Percentiles rank a stretch among this genome's conserved stretches.
phyloP scores from a whole-genome alignment of 352 stramenopile genomes.

The Thalassiosira mediterranea region DNA sequence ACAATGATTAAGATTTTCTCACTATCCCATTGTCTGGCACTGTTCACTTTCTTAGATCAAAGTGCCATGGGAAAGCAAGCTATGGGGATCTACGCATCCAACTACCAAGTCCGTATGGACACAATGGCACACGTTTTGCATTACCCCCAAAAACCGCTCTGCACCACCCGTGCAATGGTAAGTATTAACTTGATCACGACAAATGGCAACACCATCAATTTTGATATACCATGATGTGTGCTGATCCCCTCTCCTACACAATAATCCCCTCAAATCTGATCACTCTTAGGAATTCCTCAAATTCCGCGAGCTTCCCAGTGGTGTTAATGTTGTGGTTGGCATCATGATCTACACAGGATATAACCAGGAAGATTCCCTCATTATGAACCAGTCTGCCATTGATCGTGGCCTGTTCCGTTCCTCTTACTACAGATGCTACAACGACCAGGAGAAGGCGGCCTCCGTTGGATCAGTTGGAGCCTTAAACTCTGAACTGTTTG shows the following conservation, averaged over 20 bases:
- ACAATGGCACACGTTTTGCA: slow-evolving; percentile 99
- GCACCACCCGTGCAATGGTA: slow-evolving; percentile 98
- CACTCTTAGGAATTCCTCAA: too few species aligned
- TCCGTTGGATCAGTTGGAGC: slow-evolving; percentile 71
- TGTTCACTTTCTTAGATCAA: too few species aligned
- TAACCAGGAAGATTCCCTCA: slow-evolving; percentile 99
- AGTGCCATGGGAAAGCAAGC: slow-evolving; percentile 99
- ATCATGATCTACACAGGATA: slow-evolving; percentile 96
- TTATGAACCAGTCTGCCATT: slow-evolving; percentile 99
- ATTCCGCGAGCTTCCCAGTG: slow-evolving; percentile 96
- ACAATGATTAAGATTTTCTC: not conserved
- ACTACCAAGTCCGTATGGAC: slow-evolving; percentile 99
- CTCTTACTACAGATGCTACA: slow-evolving; percentile 99
- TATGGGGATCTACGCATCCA: slow-evolving; percentile 99
- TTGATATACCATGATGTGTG: slow-evolving; percentile 99
- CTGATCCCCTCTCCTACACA: too few species aligned
- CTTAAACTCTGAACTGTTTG: slow-evolving; percentile 90
- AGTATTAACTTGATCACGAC: too few species aligned
- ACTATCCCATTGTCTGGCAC: slow-evolving; percentile 10
- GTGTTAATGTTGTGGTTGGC: slow-evolving; percentile 96
- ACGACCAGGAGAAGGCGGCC: slow-evolving; percentile 90
- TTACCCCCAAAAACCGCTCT: slow-evolving; percentile 99
- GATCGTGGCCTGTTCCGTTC: slow-evolving; percentile 99
- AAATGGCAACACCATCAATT: too few species aligned
- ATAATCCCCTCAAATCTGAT: too few species aligned